Conservation (phyloP, 768 basidiomycete species). For the Favolaschia claudopus region DNA sequence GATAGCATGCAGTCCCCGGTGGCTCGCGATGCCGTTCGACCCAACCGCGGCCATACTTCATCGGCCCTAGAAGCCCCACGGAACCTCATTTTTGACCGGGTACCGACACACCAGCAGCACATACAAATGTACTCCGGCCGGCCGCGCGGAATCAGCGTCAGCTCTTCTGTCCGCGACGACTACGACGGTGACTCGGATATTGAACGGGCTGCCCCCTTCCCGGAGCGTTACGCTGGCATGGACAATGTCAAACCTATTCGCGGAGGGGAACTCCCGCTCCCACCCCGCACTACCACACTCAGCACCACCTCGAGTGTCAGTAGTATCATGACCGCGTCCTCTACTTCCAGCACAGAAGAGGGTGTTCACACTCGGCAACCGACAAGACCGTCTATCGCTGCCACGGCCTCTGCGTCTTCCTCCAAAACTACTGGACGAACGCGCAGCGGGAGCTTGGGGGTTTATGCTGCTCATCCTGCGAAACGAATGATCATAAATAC, state of each 20-base stretch:
- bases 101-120: conserved; percentile 30
- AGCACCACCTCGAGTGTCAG: conserved; percentile 47
- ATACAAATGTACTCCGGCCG: conserved; percentile 42
- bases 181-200: conserved; percentile 59
- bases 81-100: conserved; percentile 35
- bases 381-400: conserved; percentile 43
- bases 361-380: conserved; percentile 45
- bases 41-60: conserved; percentile 46
- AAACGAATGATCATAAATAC: conserved; percentile 48
- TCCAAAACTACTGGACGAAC: conserved; percentile 54
- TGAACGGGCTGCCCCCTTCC: conserved; percentile 55
- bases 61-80: conserved; percentile 43
- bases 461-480: conserved; percentile 44
- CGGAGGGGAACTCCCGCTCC: conserved; percentile 69
- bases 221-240: conserved; percentile 23
- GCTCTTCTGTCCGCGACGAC: conserved; percentile 50
- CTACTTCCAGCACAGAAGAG: conserved; percentile 45
- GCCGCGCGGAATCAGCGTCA: conserved; percentile 64
- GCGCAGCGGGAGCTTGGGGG: conserved; percentile 69
- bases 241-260: conserved; percentile 40
- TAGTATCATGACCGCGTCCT: conserved; percentile 45
- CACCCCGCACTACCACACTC: conserved; percentile 57
- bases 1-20: conserved; percentile 69
- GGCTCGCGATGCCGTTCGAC: conserved; percentile 44
- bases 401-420: conserved; percentile 23